These are phyloP conservation scores for Russula vinacea DNA, from an alignment of 768 basidiomycete genomes.

Conservation along the genomic window DNA sequence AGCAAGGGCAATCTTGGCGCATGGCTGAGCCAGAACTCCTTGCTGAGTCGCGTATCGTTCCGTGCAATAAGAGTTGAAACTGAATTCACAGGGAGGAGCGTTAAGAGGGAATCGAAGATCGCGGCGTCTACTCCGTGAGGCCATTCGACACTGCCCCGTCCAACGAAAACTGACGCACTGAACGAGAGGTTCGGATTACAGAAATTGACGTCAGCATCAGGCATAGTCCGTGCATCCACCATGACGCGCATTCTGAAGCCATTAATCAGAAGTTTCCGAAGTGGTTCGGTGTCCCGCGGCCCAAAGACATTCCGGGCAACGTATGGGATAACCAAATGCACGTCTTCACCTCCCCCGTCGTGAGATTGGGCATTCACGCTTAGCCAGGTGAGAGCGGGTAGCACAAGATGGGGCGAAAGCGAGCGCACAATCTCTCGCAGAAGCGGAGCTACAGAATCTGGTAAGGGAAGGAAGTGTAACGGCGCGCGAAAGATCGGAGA, in stretches of 20 bases:
- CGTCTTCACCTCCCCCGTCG: background rate
- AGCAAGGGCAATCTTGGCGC: slow-evolving; percentile 3
- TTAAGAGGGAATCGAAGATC: background rate
- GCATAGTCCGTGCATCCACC: background rate
- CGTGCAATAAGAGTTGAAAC: background rate
- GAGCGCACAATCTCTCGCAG: background rate
- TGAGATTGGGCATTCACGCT: background rate
- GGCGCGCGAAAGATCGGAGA: background rate
- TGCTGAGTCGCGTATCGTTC: background rate
- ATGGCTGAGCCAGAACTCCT: background rate
- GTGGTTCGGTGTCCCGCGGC: slow-evolving; percentile 6
- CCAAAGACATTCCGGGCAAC: slow-evolving; percentile 4
- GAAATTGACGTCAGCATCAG: background rate
- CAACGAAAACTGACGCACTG: background rate
- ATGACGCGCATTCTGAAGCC: too few species aligned
- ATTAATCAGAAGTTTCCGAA: background rate
- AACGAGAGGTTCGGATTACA: too few species aligned
- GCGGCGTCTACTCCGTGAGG: too few species aligned
- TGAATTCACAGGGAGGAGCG: background rate
- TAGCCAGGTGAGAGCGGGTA: slow-evolving; percentile 9
- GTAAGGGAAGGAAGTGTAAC: slow-evolving; percentile 9
- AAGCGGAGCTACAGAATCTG: background rate
- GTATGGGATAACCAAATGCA: slow-evolving; percentile 1
- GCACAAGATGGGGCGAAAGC: slow-evolving; percentile 12
- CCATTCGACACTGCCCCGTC: too few species aligned